Percentiles rank a stretch among this genome's conserved stretches.
Conservation (phyloP, 176 grass and related monocot species). For the Carex pumila region DNA sequence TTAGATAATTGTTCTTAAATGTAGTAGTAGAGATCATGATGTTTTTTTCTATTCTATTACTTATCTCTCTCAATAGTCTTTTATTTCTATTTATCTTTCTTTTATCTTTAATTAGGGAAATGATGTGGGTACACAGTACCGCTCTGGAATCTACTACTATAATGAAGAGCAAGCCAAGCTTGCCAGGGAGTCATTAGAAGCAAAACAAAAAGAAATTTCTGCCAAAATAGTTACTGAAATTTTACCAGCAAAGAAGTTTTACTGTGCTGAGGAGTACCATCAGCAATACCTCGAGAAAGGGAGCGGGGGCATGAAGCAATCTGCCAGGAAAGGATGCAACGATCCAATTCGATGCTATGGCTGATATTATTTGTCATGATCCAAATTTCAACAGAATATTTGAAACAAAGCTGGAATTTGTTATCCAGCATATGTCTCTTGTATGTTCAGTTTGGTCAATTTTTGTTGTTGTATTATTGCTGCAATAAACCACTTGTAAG, state of each 20-base stretch:
- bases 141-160: conserved; percentile 97
- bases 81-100: background rate
- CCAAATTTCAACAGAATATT: background rate
- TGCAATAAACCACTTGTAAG: background rate
- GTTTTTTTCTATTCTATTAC: background rate
- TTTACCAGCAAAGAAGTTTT: conserved; percentile 68
- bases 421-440: no score
- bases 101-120: conserved; percentile 37
- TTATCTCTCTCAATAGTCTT: no score
- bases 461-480: background rate
- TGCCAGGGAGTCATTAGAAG: conserved; percentile 44
- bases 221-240: conserved; percentile 70
- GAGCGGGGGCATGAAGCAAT: conserved; percentile 26
- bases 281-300: conserved; percentile 92
- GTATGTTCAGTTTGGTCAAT: background rate
- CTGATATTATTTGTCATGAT: conserved; percentile 22
- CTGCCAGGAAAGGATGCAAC: conserved; percentile 59
- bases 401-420: background rate
- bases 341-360: conserved; percentile 91
- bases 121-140: conserved; percentile 86
- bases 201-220: conserved; percentile 50
- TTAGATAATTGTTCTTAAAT: background rate
- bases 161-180: conserved; percentile 54
- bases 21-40: no score
- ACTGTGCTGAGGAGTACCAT: conserved; percentile 75